Evolutionary conservation across 495 filamentous ascomycete genomes (phyloP).

Genomic region (Talaromyces stipitatus): DNA sequence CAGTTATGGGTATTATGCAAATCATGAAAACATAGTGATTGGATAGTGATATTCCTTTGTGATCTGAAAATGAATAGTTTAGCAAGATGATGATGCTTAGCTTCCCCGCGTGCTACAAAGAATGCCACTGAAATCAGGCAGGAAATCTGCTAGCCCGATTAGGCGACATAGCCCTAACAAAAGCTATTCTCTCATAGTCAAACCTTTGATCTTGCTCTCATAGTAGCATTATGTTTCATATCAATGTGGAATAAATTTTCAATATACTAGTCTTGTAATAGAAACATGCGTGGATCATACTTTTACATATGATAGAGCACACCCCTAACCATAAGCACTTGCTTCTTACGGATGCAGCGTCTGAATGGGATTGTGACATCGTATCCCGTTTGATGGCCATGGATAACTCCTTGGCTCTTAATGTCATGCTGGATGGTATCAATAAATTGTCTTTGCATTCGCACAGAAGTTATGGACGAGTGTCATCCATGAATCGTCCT

Average conservation of each 20-base stretch:
- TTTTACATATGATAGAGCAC: too few relatives aligned
- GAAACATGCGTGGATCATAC: too few relatives aligned
- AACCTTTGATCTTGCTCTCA: not conserved
- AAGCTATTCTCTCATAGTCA: not conserved
- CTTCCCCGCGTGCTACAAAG: not conserved
- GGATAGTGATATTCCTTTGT: not conserved
- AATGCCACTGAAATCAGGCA: not conserved
- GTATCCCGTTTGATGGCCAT: not conserved
- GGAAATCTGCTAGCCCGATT: not conserved
- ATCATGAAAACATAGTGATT: not conserved
- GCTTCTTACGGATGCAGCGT: too few relatives aligned
- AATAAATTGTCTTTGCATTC: not conserved
- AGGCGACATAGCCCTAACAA: not conserved
- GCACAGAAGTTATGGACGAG: not conserved
- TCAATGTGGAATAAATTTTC: too few relatives aligned
- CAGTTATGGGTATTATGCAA: not conserved
- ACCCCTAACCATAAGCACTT: too few relatives aligned
- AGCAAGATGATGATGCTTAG: not conserved
- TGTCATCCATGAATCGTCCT: too few relatives aligned
- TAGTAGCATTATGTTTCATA: not conserved
- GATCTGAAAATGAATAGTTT: not conserved
- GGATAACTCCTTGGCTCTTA: too few relatives aligned
- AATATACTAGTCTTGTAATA: too few relatives aligned
- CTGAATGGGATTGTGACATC: too few relatives aligned
- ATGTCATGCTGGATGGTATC: not conserved